These are phyloP conservation scores for Alternaria dauci DNA, from an alignment of 2,329 filamentous ascomycete species.

Conservation along the genomic window DNA sequence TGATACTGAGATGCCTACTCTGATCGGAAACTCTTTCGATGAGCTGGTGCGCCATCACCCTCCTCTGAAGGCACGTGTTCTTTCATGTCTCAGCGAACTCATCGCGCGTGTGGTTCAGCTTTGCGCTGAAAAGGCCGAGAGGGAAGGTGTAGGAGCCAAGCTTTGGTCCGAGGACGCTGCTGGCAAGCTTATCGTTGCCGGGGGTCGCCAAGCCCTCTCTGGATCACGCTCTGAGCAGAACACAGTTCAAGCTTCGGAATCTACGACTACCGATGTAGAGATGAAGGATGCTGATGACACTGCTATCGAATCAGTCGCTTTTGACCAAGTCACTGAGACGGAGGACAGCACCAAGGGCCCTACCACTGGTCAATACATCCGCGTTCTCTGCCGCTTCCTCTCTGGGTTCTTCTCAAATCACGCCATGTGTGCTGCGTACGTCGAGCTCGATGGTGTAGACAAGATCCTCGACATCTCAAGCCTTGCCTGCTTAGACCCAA, in stretches of 20 bases:
- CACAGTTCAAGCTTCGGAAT: conserved; percentile 22
- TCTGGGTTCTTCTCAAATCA: conserved; percentile 78
- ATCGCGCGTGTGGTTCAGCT: conserved; percentile 80
- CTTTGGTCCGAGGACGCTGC: conserved; percentile 70
- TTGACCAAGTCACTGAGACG: conserved; percentile 55
- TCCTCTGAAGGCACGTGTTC: conserved; percentile 77
- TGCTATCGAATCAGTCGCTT: conserved; percentile 36
- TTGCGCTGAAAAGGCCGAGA: conserved; percentile 73
- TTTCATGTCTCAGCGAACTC: conserved; percentile 89
- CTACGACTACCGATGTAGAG: conserved; percentile 60
- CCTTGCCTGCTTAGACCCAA: conserved; percentile 79
- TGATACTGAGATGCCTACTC: conserved; percentile 75
- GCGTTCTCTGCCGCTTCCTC: conserved; percentile 79
- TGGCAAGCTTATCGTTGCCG: conserved; percentile 68
- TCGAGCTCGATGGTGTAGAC: conserved; percentile 82
- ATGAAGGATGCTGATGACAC: conserved; percentile 64
- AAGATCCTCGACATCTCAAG: conserved; percentile 83
- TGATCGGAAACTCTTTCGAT: conserved; percentile 86
- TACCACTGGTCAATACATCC: conserved; percentile 73
- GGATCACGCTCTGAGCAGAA: conserved; percentile 52
- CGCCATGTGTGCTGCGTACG: conserved; percentile 75
- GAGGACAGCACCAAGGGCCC: conserved; percentile 62
- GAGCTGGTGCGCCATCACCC: conserved; percentile 96
- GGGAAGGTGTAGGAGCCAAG: conserved; percentile 78
- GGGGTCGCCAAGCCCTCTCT: conserved; percentile 58